Evolutionary conservation across 73 alveolate genomes (phyloP).

Genomic region (Diophrys sp.): DNA sequence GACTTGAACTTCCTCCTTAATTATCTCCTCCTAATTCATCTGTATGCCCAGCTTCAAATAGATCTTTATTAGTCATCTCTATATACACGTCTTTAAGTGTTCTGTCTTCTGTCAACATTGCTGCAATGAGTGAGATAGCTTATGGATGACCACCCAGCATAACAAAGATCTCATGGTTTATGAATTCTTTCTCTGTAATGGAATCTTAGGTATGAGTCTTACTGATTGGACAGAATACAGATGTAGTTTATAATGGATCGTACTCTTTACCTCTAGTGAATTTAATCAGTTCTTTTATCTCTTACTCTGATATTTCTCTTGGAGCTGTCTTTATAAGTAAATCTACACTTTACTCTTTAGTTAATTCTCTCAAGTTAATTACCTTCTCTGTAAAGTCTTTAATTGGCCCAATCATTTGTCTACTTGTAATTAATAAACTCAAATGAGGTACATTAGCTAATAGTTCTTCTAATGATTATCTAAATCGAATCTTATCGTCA

Average conservation of each 20-base stretch:
- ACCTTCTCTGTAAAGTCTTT: constrained; percentile 38
- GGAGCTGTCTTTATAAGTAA: constrained; percentile 43
- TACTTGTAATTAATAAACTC: constrained; percentile 34
- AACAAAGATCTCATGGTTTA: constrained; percentile 5
- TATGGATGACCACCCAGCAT: constrained; percentile 40
- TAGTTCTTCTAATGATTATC: constrained; percentile 10
- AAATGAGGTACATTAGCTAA: constrained; percentile 11
- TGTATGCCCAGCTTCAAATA: constrained; percentile 32
- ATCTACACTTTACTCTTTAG: constrained; percentile 21
- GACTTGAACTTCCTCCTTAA: background rate
- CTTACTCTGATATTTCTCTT: constrained; percentile 31
- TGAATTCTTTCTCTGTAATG: background rate
- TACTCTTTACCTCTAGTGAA: background rate
- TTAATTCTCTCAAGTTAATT: constrained; percentile 27
- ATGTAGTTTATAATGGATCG: background rate
- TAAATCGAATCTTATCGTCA: constrained; percentile 37
- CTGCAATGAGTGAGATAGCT: constrained; percentile 34
- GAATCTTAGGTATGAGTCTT: background rate
- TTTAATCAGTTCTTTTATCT: constrained; percentile 30
- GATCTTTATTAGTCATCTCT: constrained; percentile 5
- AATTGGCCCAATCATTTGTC: constrained; percentile 31
- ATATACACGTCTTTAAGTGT: background rate
- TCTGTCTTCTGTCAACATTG: constrained; percentile 3
- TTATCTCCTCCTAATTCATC: constrained; percentile 5
- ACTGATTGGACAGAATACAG: background rate